Evolutionary conservation across 495 filamentous ascomycete genomes (phyloP).

Genomic region (Aspergillus asperescens): DNA sequence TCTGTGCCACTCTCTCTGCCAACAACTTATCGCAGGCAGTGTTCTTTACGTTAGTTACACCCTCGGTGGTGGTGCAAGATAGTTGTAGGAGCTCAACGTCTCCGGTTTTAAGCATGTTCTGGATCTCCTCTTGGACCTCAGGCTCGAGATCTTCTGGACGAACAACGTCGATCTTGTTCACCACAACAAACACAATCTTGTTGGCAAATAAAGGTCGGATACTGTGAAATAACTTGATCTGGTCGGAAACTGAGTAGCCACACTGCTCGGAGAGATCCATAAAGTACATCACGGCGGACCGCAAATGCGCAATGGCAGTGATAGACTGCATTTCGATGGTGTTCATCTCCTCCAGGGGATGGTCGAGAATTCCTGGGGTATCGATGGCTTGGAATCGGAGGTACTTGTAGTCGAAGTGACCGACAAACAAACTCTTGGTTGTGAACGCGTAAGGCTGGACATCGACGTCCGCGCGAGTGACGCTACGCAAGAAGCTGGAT

Average conservation of each 20-base stretch:
- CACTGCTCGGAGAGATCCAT: slow-evolving; percentile 98
- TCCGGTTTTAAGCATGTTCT: slow-evolving; percentile 72
- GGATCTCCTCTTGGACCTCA: slow-evolving; percentile 70
- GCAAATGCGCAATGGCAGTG: slow-evolving; percentile 92
- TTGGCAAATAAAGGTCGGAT: slow-evolving; percentile 97
- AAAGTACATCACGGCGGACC: slow-evolving; percentile 93
- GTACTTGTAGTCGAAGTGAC: slow-evolving; percentile 99
- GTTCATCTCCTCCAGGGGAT: slow-evolving; percentile 99
- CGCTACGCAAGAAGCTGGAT: slow-evolving; percentile 84
- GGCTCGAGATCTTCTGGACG: slow-evolving; percentile 81
- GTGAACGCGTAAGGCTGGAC: slow-evolving; percentile 99
- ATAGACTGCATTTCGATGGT: slow-evolving; percentile 99
- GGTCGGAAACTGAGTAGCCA: slow-evolving; percentile 86
- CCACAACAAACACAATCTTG: slow-evolving; percentile 90
- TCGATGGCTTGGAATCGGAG: slow-evolving; percentile 86
- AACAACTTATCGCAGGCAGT: slow-evolving; percentile 88
- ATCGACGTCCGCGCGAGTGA: slow-evolving; percentile 93
- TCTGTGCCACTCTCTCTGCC: slow-evolving; percentile 87
- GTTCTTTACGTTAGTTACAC: slow-evolving; percentile 91
- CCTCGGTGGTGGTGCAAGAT: slow-evolving; percentile 92
- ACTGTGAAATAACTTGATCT: slow-evolving; percentile 87
- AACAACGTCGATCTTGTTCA: slow-evolving; percentile 96
- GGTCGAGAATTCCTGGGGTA: slow-evolving; percentile 92
- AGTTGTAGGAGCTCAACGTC: slow-evolving; percentile 87
- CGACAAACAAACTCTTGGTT: slow-evolving; percentile 94